Evolutionary conservation across 495 filamentous ascomycete species (phyloP).

Genomic region (Hypoxylon lienhwacheense): DNA sequence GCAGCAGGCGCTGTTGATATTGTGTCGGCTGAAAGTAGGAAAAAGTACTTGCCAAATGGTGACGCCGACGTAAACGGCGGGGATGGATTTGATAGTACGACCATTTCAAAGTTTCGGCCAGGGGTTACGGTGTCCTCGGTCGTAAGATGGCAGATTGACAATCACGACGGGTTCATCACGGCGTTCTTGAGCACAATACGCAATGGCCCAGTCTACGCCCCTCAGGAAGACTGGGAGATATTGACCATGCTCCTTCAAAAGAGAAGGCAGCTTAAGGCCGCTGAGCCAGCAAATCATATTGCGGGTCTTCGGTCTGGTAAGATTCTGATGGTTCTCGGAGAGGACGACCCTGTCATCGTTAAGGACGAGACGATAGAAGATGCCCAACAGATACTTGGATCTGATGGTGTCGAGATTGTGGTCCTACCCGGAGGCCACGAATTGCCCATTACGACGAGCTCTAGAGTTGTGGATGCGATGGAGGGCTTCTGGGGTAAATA

Average conservation of each 20-base stretch:
- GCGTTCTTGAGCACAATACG: conserved; percentile 56
- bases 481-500: conserved; percentile 42
- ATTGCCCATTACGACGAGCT: conserved; percentile 48
- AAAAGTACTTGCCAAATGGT: conserved; percentile 34
- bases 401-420: conserved; percentile 49
- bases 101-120: conserved; percentile 43
- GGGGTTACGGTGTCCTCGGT: conserved; percentile 42
- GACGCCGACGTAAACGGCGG: conserved; percentile 45
- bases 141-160: conserved; percentile 56
- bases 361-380: conserved; percentile 57
- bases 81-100: conserved; percentile 45
- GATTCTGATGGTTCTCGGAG: conserved; percentile 55
- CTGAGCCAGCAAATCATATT: conserved; percentile 3
- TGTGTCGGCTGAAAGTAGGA: conserved; percentile 24
- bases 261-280: conserved; percentile 34
- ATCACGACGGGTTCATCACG: conserved; percentile 56
- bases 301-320: conserved; percentile 51
- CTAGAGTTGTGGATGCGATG: conserved; percentile 46
- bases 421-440: conserved; percentile 55
- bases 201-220: conserved; percentile 52
- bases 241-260: conserved; percentile 55
- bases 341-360: conserved; percentile 57
- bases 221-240: conserved; percentile 58
- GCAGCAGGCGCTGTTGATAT: conserved; percentile 22
- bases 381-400: conserved; percentile 45